These are phyloP conservation scores for Camelina laxa DNA, from an alignment of 345 rosid genomes.

Conservation along the genomic window DNA sequence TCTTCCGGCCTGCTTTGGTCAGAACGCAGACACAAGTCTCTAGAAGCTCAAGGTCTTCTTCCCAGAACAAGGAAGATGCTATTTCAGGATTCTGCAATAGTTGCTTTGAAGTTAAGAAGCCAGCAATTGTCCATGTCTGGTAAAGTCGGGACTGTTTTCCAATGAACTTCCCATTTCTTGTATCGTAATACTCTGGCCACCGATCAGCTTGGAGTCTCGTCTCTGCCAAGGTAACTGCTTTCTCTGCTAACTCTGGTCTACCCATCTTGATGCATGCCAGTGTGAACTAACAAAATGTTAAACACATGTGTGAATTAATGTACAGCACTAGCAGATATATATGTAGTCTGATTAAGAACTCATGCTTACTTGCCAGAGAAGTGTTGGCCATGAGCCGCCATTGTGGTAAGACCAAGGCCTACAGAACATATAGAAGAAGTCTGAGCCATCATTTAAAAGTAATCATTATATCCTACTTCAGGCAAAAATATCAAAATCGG, in stretches of 20 bases:
- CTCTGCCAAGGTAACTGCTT: constrained; percentile 73
- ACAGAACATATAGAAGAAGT: constrained; percentile 30
- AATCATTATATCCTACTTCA: constrained; percentile 3
- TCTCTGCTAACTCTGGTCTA: constrained; percentile 67
- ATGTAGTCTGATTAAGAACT: not conserved
- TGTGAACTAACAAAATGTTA: constrained; percentile 58
- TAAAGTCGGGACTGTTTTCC: constrained; percentile 80
- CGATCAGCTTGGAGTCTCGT: constrained; percentile 61
- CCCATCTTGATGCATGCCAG: constrained; percentile 92
- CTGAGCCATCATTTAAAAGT: not conserved
- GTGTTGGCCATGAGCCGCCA: constrained; percentile 97
- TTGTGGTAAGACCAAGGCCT: constrained; percentile 99
- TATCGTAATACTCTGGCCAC: constrained; percentile 95
- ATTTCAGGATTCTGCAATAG: constrained; percentile 68
- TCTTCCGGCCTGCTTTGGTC: constrained; percentile 66
- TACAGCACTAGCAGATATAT: not conserved
- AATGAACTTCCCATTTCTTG: constrained; percentile 72
- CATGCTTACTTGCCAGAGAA: constrained; percentile 84
- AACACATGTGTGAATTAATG: constrained; percentile 5
- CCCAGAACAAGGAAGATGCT: constrained; percentile 75
- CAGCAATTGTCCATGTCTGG: constrained; percentile 89
- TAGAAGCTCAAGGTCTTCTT: constrained; percentile 80
- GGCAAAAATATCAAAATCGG: not conserved
- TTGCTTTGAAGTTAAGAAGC: constrained; percentile 70
- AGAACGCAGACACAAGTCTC: constrained; percentile 77